phyloP scores from a whole-genome alignment of 1,139 yeast genomes.

The Zygoascus hellenicus region DNA sequence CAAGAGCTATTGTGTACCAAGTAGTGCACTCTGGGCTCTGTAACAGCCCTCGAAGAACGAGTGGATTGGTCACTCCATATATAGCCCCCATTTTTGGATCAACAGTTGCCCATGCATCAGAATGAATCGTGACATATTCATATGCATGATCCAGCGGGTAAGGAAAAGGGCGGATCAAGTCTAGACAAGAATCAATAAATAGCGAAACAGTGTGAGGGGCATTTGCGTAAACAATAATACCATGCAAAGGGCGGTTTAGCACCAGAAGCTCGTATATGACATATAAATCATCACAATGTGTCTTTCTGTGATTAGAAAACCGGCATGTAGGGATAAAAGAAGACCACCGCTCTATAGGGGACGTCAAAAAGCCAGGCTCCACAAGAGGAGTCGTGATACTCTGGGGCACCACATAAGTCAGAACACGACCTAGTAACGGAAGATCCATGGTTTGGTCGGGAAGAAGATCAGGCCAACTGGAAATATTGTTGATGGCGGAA shows the following conservation, averaged over 20 bases:
- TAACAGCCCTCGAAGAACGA: slow-evolving; percentile 17
- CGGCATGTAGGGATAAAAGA: slow-evolving; percentile 17
- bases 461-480: slow-evolving; percentile 28
- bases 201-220: slow-evolving; percentile 26
- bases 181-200: slow-evolving; percentile 23
- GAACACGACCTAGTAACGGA: slow-evolving; percentile 27
- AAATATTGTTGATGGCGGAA: slow-evolving; percentile 26
- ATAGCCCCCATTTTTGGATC: slow-evolving; percentile 11
- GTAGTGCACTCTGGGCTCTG: slow-evolving; percentile 2
- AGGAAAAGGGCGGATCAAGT: slow-evolving; percentile 25
- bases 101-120: slow-evolving; percentile 11
- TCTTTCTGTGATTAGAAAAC: slow-evolving; percentile 7
- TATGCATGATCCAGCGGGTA: slow-evolving; percentile 20
- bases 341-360: slow-evolving; percentile 25
- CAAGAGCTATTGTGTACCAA: slow-evolving; percentile 4
- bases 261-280: slow-evolving; percentile 26
- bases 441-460: slow-evolving; percentile 17
- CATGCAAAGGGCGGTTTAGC: slow-evolving; percentile 19
- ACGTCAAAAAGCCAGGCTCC: slow-evolving; percentile 13
- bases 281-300: slow-evolving; percentile 20
- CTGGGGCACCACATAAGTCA: slow-evolving; percentile 14
- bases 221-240: slow-evolving; percentile 24
- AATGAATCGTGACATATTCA: slow-evolving; percentile 28
- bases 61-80: slow-evolving; percentile 28
- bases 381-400: slow-evolving; percentile 14